Percentiles rank a stretch among this genome's conserved stretches.
Conservation (phyloP, 2,329 filamentous ascomycete genomes). For the Calycina herbarum region DNA sequence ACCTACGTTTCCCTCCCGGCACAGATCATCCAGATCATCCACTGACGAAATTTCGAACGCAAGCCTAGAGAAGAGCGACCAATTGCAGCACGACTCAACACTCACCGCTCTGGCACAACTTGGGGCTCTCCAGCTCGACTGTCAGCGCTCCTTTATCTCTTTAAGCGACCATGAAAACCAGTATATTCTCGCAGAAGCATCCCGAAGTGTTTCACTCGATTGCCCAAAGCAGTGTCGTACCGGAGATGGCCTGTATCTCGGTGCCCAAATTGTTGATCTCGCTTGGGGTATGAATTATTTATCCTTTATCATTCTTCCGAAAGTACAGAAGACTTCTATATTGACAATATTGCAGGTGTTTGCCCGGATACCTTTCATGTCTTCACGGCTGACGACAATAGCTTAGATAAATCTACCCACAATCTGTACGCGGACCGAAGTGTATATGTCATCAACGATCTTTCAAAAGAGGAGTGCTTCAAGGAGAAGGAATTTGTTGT, state of each 20-base stretch:
- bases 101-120: constrained; percentile 49
- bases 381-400: constrained; percentile 23
- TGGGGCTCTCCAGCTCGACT: constrained; percentile 46
- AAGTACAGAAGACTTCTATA: neutral
- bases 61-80: neutral
- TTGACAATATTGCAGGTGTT: constrained; percentile 14
- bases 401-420: constrained; percentile 15
- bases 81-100: constrained; percentile 39
- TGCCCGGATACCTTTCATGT: constrained; percentile 29
- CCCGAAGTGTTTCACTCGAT: constrained; percentile 25
- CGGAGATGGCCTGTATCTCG: constrained; percentile 28
- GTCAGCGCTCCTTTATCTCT: constrained; percentile 48
- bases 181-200: constrained; percentile 33
- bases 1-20: neutral
- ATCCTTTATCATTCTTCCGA: neutral
- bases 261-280: constrained; percentile 21
- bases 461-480: constrained; percentile 21
- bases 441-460: constrained; percentile 29
- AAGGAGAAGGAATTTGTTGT: constrained; percentile 25
- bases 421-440: constrained; percentile 18
- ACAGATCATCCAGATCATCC: neutral
- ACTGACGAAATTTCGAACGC: neutral
- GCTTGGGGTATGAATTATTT: neutral
- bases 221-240: constrained; percentile 7
- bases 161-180: constrained; percentile 28